Evolutionary conservation across 257 asterid species (phyloP).

Genomic region (Hygrophila difformis): DNA sequence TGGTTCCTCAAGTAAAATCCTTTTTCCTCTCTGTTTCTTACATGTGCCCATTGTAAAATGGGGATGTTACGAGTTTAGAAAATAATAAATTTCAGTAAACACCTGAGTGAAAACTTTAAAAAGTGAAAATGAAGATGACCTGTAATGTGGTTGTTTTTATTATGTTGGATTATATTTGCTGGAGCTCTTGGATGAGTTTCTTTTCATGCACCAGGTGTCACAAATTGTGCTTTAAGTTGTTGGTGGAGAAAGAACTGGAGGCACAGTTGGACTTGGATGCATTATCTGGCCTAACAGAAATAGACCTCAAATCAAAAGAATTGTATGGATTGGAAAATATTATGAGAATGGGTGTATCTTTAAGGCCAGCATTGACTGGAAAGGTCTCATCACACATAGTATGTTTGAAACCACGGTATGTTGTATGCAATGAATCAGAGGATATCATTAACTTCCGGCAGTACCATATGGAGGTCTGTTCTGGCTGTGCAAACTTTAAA

Average conservation of each 20-base stretch:
- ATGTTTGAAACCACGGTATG: conserved; percentile 62
- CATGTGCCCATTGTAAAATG: too few species aligned
- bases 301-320: conserved; percentile 68
- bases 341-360: conserved; percentile 69
- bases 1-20: conserved; percentile 84
- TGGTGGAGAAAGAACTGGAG: conserved; percentile 61
- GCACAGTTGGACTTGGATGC: conserved; percentile 80
- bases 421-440: conserved; percentile 73
- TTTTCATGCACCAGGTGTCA: conserved; percentile 38
- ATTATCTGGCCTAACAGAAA: conserved; percentile 82
- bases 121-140: too few species aligned
- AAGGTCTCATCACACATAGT: conserved; percentile 49
- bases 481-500: conserved; percentile 11
- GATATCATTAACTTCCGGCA: conserved; percentile 59
- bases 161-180: conserved; percentile 7
- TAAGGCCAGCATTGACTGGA: conserved; percentile 45
- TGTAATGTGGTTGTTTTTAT: conserved; percentile 6
- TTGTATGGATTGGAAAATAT: conserved; percentile 41
- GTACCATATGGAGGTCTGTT: conserved; percentile 74
- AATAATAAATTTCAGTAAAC: too few species aligned
- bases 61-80: too few species aligned
- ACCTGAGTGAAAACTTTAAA: too few species aligned
- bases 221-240: conserved; percentile 51
- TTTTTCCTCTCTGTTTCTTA: conserved; percentile 14
- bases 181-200: conserved; percentile 9